Base-by-base conservation (phyloP, 169 alveolate genomes). In the Hepatocystis sp. region DNA sequence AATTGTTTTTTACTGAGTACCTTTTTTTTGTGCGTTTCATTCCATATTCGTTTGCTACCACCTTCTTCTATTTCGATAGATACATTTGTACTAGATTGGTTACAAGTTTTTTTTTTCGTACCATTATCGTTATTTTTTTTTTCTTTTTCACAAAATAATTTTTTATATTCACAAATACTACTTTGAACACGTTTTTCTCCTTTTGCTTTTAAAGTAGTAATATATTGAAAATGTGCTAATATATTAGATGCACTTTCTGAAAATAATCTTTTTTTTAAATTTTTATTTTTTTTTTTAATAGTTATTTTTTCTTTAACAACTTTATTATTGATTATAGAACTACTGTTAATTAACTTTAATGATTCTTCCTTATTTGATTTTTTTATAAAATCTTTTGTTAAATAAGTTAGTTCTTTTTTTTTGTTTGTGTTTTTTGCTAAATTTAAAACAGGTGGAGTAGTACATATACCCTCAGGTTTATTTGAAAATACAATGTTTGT, bases 191-290 rank as follows among this genome's bases (percentile, higher is more conserved):
- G 4, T 17, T 15, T 7, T n/a, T 55, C 55, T 39, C 28, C 60
- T 13, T 32, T 42, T 36, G 23, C 11, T 10, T 53, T 53, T 27
- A 17, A 49, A 15, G 11, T 17, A 21, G 40, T 7, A 15, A 56
- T 47, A 51, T 76, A 58, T 56, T 46, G 56, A 44, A 76, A 56
- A 42, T 42, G 58, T 7, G 56, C 30, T 63, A 76, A 76, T 44
- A 76, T 76, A 19, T 13, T 76, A 23, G 42, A 39, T 23, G 78
- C 19, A 27, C 76, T 40, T 15, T 76, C 88, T 34, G 76, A 76
- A 76, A 76, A 76, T 25, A 58, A 27, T 51, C 88, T 8, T 47
- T 76, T 76, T 53, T 58, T 76, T 46, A 7, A 8, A 17, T 15
- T 21, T 56, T 58, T 28, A 76, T 52, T 51, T 17, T 27, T 56